Conservation (phyloP, 2,329 filamentous ascomycete genomes). For the Aspergillus sojae region DNA sequence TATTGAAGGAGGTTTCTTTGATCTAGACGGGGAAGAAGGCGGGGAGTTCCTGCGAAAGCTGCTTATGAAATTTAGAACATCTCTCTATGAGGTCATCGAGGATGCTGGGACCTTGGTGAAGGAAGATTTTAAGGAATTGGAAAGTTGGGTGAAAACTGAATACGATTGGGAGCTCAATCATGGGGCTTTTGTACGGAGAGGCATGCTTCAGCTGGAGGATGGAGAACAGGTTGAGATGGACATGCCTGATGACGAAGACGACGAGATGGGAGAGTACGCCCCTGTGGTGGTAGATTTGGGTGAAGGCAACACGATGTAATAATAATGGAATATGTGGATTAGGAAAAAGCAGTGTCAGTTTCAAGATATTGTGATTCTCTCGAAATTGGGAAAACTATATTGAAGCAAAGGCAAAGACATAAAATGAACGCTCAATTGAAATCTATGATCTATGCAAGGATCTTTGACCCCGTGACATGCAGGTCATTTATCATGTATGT, state of each 20-base stretch:
- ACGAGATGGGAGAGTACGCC: slow-evolving; percentile 67
- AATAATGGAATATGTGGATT: background rate
- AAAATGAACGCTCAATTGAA: background rate
- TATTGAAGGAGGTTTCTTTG: slow-evolving; percentile 64
- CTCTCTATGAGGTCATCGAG: slow-evolving; percentile 51
- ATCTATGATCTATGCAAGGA: slow-evolving; percentile 10
- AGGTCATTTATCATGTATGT: slow-evolving; percentile 1
- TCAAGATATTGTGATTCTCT: background rate
- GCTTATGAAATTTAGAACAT: slow-evolving; percentile 55
- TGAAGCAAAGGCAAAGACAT: background rate
- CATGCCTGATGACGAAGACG: slow-evolving; percentile 62
- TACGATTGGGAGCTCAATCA: slow-evolving; percentile 61
- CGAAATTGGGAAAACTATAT: background rate
- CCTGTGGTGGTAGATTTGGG: slow-evolving; percentile 60
- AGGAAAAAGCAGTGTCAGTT: background rate
- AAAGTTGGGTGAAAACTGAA: slow-evolving; percentile 56
- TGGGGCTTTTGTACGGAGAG: slow-evolving; percentile 56
- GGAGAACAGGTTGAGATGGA: slow-evolving; percentile 66
- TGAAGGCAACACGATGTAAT: slow-evolving; percentile 14
- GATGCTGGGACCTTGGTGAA: slow-evolving; percentile 46
- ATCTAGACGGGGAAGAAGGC: slow-evolving; percentile 56
- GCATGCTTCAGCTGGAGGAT: slow-evolving; percentile 64
- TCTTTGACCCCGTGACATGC: background rate
- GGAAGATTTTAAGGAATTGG: slow-evolving; percentile 57
- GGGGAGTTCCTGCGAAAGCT: slow-evolving; percentile 56